Evolutionary conservation across 1,139 yeast species (phyloP), one percentile per base, ranked within the genome.

Genomic region (Hemisphaericaspora lyxosophila): DNA sequence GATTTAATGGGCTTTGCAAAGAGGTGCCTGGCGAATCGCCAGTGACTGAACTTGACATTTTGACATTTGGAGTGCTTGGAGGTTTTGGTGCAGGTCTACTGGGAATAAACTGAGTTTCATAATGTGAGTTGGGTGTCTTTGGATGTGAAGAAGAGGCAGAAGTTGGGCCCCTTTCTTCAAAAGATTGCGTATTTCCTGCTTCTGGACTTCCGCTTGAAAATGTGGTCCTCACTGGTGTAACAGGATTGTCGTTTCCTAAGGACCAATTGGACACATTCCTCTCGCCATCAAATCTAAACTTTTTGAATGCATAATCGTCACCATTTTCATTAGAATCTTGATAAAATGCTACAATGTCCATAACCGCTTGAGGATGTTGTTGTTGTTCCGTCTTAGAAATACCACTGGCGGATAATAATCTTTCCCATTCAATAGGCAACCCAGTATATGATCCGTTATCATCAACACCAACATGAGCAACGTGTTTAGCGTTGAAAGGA

Each of bases 401-500:
- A 31, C 97, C 97, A 57, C 89, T 83, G 13, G 90, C 94, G 14
- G 83, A 77, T 44, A 92, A 70, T 34, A 89, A 68, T 43, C 78
- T 74, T 51, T 87, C 92, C 98, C 98, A 92, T 58, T 87, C 96
- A 34, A 78, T 80, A 2, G 97, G 98, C 39, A 90, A 70, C 2
- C 96, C 97, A 2, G 92, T 85, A 54, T 85, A 90, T 41, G 86
- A 82, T 7, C 96, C 96, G 24, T 92, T 83, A 50, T 80, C 83
- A 59, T 90, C 92, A 42, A 85, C 83, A 16, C 96, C 97, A 9
- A 92, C 97, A 60, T 92, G 97, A 3, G 95, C 88, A 29, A 88
- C 85, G 56, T 89, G 96, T 53, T 87, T 84, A 22, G 95, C 86
- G 55, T 87, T 89, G 59, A 84, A 88, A 0, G 97, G 97, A 1